Evolutionary conservation across 225 moss, liverwort and hornwort species (phyloP).

Genomic region (Bryoerythrophyllum caledonicum): DNA sequence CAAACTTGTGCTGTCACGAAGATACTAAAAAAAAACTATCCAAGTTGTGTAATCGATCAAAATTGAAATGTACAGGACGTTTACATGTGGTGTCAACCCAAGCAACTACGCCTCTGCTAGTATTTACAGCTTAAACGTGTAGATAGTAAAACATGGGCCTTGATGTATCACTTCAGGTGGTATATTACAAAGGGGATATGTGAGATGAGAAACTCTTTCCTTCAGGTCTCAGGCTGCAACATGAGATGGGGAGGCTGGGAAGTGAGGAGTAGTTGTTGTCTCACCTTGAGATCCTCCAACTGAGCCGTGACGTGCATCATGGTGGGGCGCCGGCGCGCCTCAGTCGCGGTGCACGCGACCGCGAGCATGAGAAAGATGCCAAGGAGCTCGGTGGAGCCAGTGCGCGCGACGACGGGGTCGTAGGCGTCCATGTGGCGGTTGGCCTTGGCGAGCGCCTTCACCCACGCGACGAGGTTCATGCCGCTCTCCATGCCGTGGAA

Average conservation of each 20-base stretch:
- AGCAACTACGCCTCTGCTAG: constrained; percentile 22
- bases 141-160: constrained; percentile 8
- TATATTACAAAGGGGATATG: constrained; percentile 18
- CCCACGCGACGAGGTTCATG: constrained; percentile 45
- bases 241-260: neutral
- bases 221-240: neutral
- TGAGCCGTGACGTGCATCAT: constrained; percentile 41
- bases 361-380: constrained; percentile 30
- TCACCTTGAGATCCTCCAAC: constrained; percentile 39
- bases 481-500: constrained; percentile 44
- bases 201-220: neutral
- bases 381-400: constrained; percentile 18
- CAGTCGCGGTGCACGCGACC: constrained; percentile 35
- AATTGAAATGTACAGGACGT: constrained; percentile 35
- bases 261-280: constrained; percentile 13
- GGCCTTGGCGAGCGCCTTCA: constrained; percentile 22
- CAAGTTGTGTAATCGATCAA: constrained; percentile 25
- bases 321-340: constrained; percentile 32
- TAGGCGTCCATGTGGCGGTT: constrained; percentile 34
- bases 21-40: neutral
- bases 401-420: constrained; percentile 23
- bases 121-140: constrained; percentile 30
- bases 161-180: constrained; percentile 11
- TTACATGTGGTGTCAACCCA: constrained; percentile 8
- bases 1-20: neutral